phyloP scores from a whole-genome alignment of 768 basidiomycete species.

The Floccularia luteovirens region DNA sequence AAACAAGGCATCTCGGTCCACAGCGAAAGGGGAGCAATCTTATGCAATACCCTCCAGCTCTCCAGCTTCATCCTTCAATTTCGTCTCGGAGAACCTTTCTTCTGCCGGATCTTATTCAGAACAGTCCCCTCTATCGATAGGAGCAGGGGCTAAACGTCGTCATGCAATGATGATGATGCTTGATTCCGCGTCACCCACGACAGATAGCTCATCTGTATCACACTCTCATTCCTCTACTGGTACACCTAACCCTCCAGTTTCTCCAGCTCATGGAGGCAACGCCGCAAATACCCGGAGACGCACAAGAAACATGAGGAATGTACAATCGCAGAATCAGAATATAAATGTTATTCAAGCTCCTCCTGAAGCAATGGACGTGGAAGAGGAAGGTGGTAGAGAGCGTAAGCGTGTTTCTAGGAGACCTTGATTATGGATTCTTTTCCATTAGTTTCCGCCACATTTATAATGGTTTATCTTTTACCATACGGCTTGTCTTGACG shows the following conservation, averaged over 20 bases:
- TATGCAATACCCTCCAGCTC: slow-evolving; percentile 9
- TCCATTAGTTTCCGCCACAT: no score
- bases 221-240: background rate
- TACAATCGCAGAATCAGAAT: slow-evolving; percentile 29
- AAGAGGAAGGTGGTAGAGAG: slow-evolving; percentile 62
- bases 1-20: slow-evolving; percentile 13
- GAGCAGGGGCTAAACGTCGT: slow-evolving; percentile 62
- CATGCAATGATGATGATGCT: slow-evolving; percentile 78
- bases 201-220: slow-evolving; percentile 21
- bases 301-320: slow-evolving; percentile 40
- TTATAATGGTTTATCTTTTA: background rate
- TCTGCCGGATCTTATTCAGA: slow-evolving; percentile 22
- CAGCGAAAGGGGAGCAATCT: slow-evolving; percentile 10
- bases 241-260: slow-evolving; percentile 14
- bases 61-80: slow-evolving; percentile 12
- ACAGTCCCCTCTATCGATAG: slow-evolving; percentile 31
- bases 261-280: slow-evolving; percentile 8
- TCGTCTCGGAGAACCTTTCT: slow-evolving; percentile 13
- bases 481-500: no score
- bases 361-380: slow-evolving; percentile 62
- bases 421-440: background rate
- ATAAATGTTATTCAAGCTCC: slow-evolving; percentile 24
- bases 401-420: slow-evolving; percentile 54
- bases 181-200: slow-evolving; percentile 38
- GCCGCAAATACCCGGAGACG: slow-evolving; percentile 34